Percentiles rank a stretch among this genome's conserved stretches.
Conservation (phyloP, 768 basidiomycete species). For the Tylopilus vinaceipallidus region DNA sequence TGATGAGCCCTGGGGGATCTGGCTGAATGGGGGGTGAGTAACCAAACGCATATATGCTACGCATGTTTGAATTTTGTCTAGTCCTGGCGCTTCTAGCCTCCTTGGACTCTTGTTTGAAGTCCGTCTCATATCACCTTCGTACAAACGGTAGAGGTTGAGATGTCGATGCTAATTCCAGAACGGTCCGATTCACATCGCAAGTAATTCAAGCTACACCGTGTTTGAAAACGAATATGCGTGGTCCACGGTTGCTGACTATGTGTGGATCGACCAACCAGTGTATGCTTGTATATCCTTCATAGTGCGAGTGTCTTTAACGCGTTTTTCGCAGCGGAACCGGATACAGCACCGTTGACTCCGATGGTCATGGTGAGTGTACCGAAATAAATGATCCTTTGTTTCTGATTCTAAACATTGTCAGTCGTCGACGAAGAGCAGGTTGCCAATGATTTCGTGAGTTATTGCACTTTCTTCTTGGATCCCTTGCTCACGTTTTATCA, state of each 20-base stretch:
- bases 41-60: neutral
- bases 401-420: constrained; percentile 3
- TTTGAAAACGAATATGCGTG: constrained; percentile 54
- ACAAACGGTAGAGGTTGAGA: neutral
- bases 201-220: constrained; percentile 48
- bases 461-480: neutral
- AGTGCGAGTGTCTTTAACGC: neutral
- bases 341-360: constrained; percentile 57
- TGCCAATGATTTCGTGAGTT: constrained; percentile 45
- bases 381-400: neutral
- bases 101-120: constrained; percentile 62
- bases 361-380: constrained; percentile 49
- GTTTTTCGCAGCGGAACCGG: constrained; percentile 50
- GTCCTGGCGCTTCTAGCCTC: constrained; percentile 69
- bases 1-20: constrained; percentile 64
- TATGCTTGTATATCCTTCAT: constrained; percentile 13
- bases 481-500: constrained; percentile 22
- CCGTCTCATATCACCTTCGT: constrained; percentile 9
- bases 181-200: constrained; percentile 58
- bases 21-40: constrained; percentile 67
- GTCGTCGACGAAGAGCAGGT: constrained; percentile 65
- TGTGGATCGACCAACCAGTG: constrained; percentile 76
- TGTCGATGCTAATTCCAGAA: constrained; percentile 40
- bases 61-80: constrained; percentile 9
- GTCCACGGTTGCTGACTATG: constrained; percentile 50